Base-by-base conservation (phyloP, 768 basidiomycete species). In the Pisolithus microcarpus region DNA sequence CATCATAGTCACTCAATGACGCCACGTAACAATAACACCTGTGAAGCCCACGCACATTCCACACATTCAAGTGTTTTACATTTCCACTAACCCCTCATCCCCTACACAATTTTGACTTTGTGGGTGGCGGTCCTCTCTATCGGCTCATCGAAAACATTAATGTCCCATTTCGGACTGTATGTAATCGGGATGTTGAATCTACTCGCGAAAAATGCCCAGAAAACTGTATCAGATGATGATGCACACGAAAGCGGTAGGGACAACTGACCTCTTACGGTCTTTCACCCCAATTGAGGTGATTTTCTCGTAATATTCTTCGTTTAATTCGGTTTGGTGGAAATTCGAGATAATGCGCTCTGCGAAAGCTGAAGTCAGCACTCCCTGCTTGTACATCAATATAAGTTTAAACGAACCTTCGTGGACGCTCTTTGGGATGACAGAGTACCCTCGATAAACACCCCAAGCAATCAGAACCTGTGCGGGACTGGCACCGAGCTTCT, bases 391-490 rank as follows among this genome's bases (percentile, higher is more conserved):
- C 36, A n/a, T 16, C n/a, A 4, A 13, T 34, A 21, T n/a, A 13
- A 24, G 5, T 38, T 51, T 15, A 48, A 23, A 50, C 64, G 18
- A 37, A 77, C 75, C 68, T 61, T 84, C 73, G 51, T 83, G 73
- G 24, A 90, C 86, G 50, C 80, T 82, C 76, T 93, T 92, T 16
- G 91, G 91, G 59, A 92, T 89, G 54, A 92, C 85, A 8, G 82
- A 82, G 66, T 82, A 84, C 11, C 89, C 91, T 38, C 88, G 78
- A 58, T 82, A 64, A 36, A 69, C 78, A 11, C 81, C 85, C 89
- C 89, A 94, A 0, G 88, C 87, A 53, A 95, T 70, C 49, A 93
- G 75, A 36, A 93, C 84, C 65, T 93, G 87, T 0, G 89, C 91
- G 2, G 87, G 71, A 1, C 84, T 84, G 5, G 81, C 84, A 31